phyloP scores from a whole-genome alignment of 257 asterid genomes.

The Solanum okadae region DNA sequence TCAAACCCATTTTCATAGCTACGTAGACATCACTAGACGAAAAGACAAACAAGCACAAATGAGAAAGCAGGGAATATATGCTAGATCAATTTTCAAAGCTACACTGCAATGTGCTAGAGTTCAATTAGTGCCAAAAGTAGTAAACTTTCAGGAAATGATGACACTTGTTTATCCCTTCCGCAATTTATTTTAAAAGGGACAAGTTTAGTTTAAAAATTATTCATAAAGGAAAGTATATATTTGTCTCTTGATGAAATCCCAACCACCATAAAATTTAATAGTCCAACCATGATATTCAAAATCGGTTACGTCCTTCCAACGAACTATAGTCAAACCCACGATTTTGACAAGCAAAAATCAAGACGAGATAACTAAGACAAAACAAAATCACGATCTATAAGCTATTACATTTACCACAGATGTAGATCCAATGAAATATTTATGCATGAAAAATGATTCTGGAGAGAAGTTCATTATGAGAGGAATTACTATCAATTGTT shows the following conservation, averaged over 20 bases:
- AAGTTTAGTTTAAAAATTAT: background rate
- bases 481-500: background rate
- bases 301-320: background rate
- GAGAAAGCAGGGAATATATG: background rate
- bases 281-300: background rate
- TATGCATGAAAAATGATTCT: background rate
- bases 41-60: background rate
- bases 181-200: background rate
- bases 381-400: background rate
- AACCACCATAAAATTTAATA: background rate
- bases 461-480: background rate
- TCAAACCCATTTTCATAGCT: background rate
- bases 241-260: background rate
- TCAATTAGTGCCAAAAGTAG: background rate
- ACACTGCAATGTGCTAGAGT: background rate
- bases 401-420: background rate
- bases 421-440: background rate
- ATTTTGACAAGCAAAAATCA: background rate
- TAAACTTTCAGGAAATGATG: background rate
- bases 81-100: background rate
- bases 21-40: background rate
- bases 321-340: background rate
- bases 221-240: background rate
- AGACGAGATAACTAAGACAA: background rate
- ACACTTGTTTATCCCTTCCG: background rate